phyloP scores from a whole-genome alignment of 768 basidiomycete genomes.

The Sporobolomyces roseus region DNA sequence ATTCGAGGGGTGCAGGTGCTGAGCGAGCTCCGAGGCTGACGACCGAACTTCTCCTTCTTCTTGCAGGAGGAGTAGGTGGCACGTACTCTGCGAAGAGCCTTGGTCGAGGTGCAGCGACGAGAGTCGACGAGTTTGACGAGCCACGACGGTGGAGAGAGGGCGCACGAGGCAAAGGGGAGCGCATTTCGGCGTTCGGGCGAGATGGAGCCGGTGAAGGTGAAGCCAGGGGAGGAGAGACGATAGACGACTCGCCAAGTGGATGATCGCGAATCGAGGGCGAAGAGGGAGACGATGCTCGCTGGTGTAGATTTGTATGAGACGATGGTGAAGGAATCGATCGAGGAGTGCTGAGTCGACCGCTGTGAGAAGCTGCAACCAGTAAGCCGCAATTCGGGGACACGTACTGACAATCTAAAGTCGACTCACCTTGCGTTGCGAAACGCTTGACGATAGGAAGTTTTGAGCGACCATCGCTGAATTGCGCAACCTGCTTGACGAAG shows the following conservation, averaged over 20 bases:
- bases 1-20: neutral
- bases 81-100: constrained; percentile 2
- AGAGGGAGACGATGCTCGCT: neutral
- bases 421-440: constrained; percentile 11
- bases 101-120: neutral
- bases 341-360: constrained; percentile 7
- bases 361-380: neutral
- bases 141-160: too few species aligned
- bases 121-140: too few species aligned
- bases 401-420: too few species aligned
- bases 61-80: neutral
- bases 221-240: neutral
- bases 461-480: constrained; percentile 5
- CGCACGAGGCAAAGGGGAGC: neutral
- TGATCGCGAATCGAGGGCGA: neutral
- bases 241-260: too few species aligned
- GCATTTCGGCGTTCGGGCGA: too few species aligned
- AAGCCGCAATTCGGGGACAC: neutral
- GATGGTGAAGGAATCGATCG: neutral
- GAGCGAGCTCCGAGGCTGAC: constrained; percentile 6
- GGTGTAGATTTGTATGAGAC: neutral
- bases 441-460: constrained; percentile 4
- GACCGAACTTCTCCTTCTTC: neutral
- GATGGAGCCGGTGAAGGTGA: neutral
- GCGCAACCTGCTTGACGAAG: neutral